Evolutionary conservation across 2,329 filamentous ascomycete species (phyloP).

Genomic region (Trichophyton mentagrophytes): DNA sequence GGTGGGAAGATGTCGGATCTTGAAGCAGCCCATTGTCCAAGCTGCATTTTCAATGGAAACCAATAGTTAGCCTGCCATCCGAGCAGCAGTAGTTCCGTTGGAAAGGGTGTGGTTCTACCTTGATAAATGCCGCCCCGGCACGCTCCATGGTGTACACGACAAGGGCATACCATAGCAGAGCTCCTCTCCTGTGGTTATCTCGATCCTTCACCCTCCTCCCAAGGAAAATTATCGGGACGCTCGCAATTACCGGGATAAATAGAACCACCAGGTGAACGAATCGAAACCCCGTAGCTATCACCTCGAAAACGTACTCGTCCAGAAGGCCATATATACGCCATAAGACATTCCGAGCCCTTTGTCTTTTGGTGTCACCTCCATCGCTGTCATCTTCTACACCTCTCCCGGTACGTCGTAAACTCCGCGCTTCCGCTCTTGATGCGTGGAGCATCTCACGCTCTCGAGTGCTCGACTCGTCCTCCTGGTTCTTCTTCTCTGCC

Average conservation of each 20-base stretch:
- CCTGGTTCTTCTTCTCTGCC: conserved; percentile 34
- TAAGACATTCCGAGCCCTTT: conserved; percentile 45
- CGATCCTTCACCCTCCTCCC: conserved; percentile 50
- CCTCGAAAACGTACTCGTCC: conserved; percentile 53
- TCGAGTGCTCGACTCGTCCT: conserved; percentile 49
- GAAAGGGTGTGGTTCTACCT: conserved; percentile 41
- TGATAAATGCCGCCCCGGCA: conserved; percentile 92
- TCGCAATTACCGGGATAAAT: conserved; percentile 76
- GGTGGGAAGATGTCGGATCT: conserved; percentile 90
- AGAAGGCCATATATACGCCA: conserved; percentile 53
- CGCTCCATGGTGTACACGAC: conserved; percentile 81
- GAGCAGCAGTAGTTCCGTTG: not conserved
- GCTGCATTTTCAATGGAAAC: conserved; percentile 34
- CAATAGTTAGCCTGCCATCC: not conserved
- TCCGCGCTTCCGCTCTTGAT: conserved; percentile 53
- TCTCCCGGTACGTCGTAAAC: not conserved
- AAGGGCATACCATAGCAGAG: conserved; percentile 89
- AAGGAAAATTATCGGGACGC: conserved; percentile 70
- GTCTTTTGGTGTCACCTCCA: conserved; percentile 52
- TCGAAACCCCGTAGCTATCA: conserved; percentile 71
- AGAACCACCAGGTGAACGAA: conserved; percentile 78
- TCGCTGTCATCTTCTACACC: conserved; percentile 31
- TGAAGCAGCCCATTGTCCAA: conserved; percentile 97
- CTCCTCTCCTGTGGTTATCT: conserved; percentile 66
- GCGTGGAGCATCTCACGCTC: conserved; percentile 79